Evolutionary conservation across 805 yeast species (phyloP).

Genomic region (Candida peoriensis): DNA sequence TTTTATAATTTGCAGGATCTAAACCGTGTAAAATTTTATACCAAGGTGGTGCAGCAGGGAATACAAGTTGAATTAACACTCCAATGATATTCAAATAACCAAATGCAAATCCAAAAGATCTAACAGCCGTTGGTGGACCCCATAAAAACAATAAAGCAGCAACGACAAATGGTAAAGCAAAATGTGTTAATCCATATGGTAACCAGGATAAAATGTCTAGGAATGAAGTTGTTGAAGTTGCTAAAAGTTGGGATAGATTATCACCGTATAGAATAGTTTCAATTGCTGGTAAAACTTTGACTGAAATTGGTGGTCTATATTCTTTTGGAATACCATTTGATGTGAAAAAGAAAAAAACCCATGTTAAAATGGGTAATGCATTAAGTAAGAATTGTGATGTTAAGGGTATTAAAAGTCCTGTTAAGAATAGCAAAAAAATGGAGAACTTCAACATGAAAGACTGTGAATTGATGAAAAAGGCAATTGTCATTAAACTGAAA

Average conservation of each 20-base stretch:
- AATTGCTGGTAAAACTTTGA: slow-evolving; percentile 82
- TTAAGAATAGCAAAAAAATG: slow-evolving; percentile 34
- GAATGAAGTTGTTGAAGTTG: slow-evolving; percentile 58
- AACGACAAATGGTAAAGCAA: slow-evolving; percentile 83
- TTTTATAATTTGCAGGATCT: slow-evolving; percentile 83
- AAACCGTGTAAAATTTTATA: slow-evolving; percentile 80
- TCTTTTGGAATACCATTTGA: slow-evolving; percentile 67
- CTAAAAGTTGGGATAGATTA: slow-evolving; percentile 76
- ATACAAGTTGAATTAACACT: slow-evolving; percentile 72
- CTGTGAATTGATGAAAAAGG: slow-evolving; percentile 54
- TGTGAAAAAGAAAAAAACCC: slow-evolving; percentile 80
- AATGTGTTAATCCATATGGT: slow-evolving; percentile 90
- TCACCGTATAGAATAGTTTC: slow-evolving; percentile 93
- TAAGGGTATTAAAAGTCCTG: slow-evolving; percentile 59
- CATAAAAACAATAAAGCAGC: slow-evolving; percentile 75
- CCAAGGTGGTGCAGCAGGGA: slow-evolving; percentile 99
- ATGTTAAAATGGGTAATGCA: slow-evolving; percentile 77
- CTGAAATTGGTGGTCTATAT: slow-evolving; percentile 85
- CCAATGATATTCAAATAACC: slow-evolving; percentile 92
- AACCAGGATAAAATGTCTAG: slow-evolving; percentile 90
- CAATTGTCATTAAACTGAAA: slow-evolving; percentile 49
- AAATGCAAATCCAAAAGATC: slow-evolving; percentile 86
- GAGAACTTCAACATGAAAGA: slow-evolving; percentile 33
- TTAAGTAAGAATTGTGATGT: slow-evolving; percentile 80
- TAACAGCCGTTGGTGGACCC: slow-evolving; percentile 85